A percentile compares a stretch with the other conserved stretches of the same genome.
Conservation (phyloP, 2,329 filamentous ascomycete species). For the Coniochaeta ligniaria region DNA sequence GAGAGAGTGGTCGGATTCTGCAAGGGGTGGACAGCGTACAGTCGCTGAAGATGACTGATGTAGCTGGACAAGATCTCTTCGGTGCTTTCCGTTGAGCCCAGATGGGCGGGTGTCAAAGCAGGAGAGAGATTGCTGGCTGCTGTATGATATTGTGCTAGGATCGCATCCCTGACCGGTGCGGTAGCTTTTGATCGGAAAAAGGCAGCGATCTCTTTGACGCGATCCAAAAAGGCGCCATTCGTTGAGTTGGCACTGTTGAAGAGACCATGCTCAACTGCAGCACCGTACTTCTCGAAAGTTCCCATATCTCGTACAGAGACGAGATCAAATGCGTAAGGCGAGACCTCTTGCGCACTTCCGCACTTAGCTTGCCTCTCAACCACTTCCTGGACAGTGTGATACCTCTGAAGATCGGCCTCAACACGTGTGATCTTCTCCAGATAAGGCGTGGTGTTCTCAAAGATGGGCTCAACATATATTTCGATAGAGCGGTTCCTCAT, state of each 20-base stretch:
- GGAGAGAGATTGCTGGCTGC: conserved; percentile 10
- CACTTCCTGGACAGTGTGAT: conserved; percentile 28
- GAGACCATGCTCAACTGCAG: conserved; percentile 5
- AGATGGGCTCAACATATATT: conserved; percentile 60
- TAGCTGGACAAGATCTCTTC: not conserved
- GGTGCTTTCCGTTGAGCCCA: not conserved
- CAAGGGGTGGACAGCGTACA: conserved; percentile 50
- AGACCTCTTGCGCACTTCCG: conserved; percentile 22
- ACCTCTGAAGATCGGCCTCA: conserved; percentile 43
- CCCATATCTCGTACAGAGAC: conserved; percentile 39
- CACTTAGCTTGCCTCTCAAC: conserved; percentile 12
- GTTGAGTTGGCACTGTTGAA: not conserved
- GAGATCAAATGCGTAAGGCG: conserved; percentile 35
- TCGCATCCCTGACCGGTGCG: conserved; percentile 21
- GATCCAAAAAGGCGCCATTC: conserved; percentile 3
- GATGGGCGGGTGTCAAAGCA: not conserved
- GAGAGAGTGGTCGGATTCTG: conserved; percentile 36
- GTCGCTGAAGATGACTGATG: conserved; percentile 3
- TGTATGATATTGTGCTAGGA: conserved; percentile 20
- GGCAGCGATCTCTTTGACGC: conserved; percentile 11
- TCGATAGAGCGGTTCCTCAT: conserved; percentile 96
- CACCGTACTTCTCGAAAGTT: conserved; percentile 19
- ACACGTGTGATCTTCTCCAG: conserved; percentile 35
- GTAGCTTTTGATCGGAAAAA: conserved; percentile 21
- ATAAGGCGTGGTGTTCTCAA: conserved; percentile 22